phyloP scores from a whole-genome alignment of 2,329 filamentous ascomycete genomes.

The Sporothrix dimorphospora region DNA sequence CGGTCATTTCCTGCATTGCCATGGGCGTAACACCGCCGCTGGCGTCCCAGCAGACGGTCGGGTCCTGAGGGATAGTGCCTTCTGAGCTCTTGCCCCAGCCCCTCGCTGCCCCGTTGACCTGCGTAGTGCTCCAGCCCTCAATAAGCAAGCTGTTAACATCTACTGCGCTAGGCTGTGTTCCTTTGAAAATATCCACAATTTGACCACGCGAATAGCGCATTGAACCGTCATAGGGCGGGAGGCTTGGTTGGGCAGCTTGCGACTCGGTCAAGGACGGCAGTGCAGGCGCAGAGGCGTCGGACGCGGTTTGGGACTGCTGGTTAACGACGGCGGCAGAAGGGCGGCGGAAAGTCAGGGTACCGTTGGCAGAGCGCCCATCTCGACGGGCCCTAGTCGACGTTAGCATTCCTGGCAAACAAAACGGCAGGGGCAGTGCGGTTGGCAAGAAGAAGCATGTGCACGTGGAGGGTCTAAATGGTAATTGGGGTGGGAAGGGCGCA shows the following conservation, averaged over 20 bases:
- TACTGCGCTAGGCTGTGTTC: constrained; percentile 47
- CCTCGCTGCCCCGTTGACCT: constrained; percentile 66
- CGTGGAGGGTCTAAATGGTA: background rate
- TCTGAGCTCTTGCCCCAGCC: constrained; percentile 81
- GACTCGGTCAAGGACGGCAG: constrained; percentile 38
- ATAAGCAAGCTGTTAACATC: constrained; percentile 71
- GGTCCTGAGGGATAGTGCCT: constrained; percentile 72
- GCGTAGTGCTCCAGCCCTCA: constrained; percentile 77
- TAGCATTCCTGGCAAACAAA: background rate
- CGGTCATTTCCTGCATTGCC: constrained; percentile 69
- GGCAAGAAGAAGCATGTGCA: background rate
- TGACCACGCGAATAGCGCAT: constrained; percentile 78
- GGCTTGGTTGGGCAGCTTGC: constrained; percentile 40
- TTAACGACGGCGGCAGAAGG: constrained; percentile 60
- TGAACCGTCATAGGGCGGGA: constrained; percentile 51
- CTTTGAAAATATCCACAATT: constrained; percentile 72
- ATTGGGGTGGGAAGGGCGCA: constrained; percentile 22
- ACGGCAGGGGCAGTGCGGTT: background rate
- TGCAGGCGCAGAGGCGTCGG: constrained; percentile 30
- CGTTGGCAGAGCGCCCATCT: constrained; percentile 62
- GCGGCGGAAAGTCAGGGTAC: constrained; percentile 67
- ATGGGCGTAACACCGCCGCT: constrained; percentile 72
- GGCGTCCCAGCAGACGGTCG: constrained; percentile 90
- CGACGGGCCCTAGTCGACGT: constrained; percentile 56
- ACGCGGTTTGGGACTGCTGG: constrained; percentile 35